Percentiles rank a stretch among this genome's conserved stretches.
These are phyloP conservation scores for Candida peoriensis DNA, from an alignment of 805 yeast species.

Conservation along the genomic window DNA sequence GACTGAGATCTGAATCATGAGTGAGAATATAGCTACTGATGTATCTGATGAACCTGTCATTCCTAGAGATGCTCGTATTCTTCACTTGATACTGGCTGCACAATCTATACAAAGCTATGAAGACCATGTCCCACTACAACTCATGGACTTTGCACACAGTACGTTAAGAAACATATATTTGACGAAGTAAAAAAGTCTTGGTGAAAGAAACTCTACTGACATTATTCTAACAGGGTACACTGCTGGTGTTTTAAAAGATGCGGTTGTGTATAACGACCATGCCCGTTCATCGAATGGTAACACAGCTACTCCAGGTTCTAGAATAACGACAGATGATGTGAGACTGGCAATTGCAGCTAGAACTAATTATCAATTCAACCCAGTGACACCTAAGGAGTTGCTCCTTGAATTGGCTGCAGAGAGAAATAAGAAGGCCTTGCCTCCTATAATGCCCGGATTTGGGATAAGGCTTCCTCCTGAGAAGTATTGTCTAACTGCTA, in stretches of 20 bases:
- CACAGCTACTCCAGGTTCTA: constrained; percentile 35
- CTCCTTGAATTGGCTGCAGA: constrained; percentile 88
- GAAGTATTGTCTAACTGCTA: constrained; percentile 87
- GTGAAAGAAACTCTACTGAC: constrained; percentile 2
- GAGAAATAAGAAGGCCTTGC: constrained; percentile 82
- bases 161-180: no score
- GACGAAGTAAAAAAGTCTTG: no score
- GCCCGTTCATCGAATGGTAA: constrained; percentile 42
- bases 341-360: constrained; percentile 90
- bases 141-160: constrained; percentile 94
- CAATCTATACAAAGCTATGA: constrained; percentile 90
- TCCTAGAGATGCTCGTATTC: constrained; percentile 88
- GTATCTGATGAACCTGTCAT: constrained; percentile 27
- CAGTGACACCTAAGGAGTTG: constrained; percentile 91
- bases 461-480: constrained; percentile 96
- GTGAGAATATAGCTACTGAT: constrained; percentile 7
- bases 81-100: constrained; percentile 88
- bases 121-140: constrained; percentile 91
- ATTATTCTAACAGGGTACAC: constrained; percentile 56
- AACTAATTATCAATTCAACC: constrained; percentile 94
- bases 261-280: constrained; percentile 84
- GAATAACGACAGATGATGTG: constrained; percentile 81
- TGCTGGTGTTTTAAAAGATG: constrained; percentile 80
- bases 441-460: constrained; percentile 86
- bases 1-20: no score